These are phyloP conservation scores for Lycium barbarum DNA, from an alignment of 257 asterid genomes.

Conservation along the genomic window DNA sequence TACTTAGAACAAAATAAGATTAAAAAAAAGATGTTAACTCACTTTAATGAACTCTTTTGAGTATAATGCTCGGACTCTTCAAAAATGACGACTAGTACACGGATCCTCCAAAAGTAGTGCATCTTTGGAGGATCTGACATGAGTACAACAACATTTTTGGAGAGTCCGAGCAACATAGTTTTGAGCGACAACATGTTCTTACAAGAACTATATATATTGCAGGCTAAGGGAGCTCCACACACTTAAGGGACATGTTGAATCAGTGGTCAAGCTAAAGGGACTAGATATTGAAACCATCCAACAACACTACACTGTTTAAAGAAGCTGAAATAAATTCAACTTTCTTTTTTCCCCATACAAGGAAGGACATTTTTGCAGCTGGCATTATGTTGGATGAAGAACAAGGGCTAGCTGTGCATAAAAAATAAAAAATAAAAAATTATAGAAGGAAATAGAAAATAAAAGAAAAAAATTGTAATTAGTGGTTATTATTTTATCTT, in stretches of 20 bases:
- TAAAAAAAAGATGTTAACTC: too few species aligned
- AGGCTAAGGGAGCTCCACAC: constrained; percentile 86
- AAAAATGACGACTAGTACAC: too few species aligned
- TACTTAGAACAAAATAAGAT: background rate
- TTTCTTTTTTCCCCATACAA: background rate
- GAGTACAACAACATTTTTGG: too few species aligned
- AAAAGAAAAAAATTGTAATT: background rate
- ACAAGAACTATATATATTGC: constrained; percentile 37
- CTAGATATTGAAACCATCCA: constrained; percentile 69
- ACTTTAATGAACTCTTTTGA: background rate
- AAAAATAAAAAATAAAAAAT: background rate
- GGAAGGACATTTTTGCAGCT: background rate
- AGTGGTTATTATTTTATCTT: background rate
- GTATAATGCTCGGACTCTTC: too few species aligned
- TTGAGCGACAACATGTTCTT: background rate
- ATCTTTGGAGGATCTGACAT: too few species aligned
- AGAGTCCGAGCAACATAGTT: background rate
- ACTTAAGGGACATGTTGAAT: constrained; percentile 81
- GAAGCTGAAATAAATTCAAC: background rate
- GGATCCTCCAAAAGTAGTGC: too few species aligned
- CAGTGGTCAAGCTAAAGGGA: constrained; percentile 77
- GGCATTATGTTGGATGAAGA: background rate
- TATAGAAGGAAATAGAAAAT: background rate
- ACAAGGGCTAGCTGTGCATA: background rate
- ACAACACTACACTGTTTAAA: constrained; percentile 67